phyloP scores from a whole-genome alignment of 2,329 filamentous ascomycete species.

The Colletotrichum viniferum region DNA sequence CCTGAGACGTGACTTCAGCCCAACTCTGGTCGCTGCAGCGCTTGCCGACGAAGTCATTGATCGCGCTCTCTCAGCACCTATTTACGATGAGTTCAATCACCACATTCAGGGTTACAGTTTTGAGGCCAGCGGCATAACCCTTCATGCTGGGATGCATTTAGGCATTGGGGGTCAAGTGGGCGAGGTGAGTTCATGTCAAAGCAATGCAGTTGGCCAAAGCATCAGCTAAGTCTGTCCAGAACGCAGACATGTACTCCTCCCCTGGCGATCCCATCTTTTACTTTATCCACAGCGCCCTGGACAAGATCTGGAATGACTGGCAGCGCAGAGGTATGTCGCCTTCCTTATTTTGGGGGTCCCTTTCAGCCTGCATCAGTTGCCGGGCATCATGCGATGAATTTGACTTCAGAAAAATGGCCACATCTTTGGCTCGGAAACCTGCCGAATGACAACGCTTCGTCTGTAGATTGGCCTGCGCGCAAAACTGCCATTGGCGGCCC shows the following conservation, averaged over 20 bases:
- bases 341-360: no score
- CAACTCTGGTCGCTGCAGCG: neutral
- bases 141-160: neutral
- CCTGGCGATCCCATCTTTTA: neutral
- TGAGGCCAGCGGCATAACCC: neutral
- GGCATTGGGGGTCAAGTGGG: neutral
- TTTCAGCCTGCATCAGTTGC: no score
- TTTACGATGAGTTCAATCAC: neutral
- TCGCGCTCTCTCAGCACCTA: no score
- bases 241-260: neutral
- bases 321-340: no score
- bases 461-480: neutral
- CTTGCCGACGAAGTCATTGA: no score
- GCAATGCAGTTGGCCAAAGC: fast-evolving
- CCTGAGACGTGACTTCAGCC: neutral
- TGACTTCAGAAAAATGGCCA: neutral
- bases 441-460: neutral
- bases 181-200: neutral
- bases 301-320: no score
- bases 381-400: no score
- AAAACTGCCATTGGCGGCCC: neutral
- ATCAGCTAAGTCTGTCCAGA: neutral
- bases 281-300: no score
- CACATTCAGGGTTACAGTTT: neutral
- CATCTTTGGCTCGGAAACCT: neutral